Base-by-base conservation (phyloP, 2,329 filamentous ascomycete species). In the Cytospora mali region DNA sequence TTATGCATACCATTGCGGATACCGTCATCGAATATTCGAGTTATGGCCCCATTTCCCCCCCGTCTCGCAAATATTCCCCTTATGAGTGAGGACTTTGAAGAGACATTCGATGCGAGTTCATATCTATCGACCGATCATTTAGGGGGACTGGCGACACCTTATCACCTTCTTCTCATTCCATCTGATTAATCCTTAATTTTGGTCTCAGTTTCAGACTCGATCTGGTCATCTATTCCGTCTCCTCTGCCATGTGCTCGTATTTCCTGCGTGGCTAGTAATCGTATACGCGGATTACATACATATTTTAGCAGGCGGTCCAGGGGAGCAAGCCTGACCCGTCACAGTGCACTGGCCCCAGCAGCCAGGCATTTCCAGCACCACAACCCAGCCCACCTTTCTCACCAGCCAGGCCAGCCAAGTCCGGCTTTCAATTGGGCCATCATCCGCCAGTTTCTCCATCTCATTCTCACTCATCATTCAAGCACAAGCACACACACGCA, bases 341-440 rank as follows among this genome's bases (percentile, higher is more conserved):
- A n/a, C n/a, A n/a, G n/a, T 23, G n/a, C 42, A 46, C 42, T 46
- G 42, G 18, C 42, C 42, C 31, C 3, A 3, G n/a, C n/a, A n/a
- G n/a, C n/a, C 7, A n/a, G 42, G n/a, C 4, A 23, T 23, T 46
- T 46, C 42, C 42, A 46, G 9, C n/a, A 42, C 33, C 53, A n/a
- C n/a, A n/a, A n/a, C n/a, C n/a, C n/a, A 55, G 53, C 28, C 54
- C 35, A 48, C 16, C 23, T 18, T 18, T 23, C 23, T 29, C 10
- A 28, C 18, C 5, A 7, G 48, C 56, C 56, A 28, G n/a, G 3
- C 42, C 42, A 21, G n/a, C 42, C n/a, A 25, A 58, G 16, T 9
- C 48, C 18, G 7, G 28, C 53, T 48, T 60, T 39, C 58, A 23
- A 60, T 60, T 60, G 58, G 58, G 35, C 27, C 4, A 35, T 54